These are phyloP conservation scores for Kwoniella sp. DNA, from an alignment of 768 basidiomycete genomes.

Conservation along the genomic window DNA sequence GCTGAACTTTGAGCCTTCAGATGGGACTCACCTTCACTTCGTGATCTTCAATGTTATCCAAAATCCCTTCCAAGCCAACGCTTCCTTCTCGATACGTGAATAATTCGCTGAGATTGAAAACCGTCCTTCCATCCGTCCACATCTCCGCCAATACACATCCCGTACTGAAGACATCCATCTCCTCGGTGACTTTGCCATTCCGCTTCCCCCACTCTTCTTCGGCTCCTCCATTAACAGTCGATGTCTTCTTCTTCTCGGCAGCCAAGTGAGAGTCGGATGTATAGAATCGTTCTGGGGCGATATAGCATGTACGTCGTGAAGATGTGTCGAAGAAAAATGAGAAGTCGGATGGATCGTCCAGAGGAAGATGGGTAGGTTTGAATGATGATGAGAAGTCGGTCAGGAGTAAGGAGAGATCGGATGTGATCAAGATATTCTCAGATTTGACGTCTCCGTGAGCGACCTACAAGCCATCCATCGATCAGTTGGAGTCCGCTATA, in stretches of 20 bases:
- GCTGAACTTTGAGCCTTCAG: too few species aligned
- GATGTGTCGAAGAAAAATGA: constrained; percentile 98
- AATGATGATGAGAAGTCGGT: constrained; percentile 88
- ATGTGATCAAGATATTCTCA: constrained; percentile 92
- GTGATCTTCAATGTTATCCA: constrained; percentile 75
- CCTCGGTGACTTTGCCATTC: constrained; percentile 83
- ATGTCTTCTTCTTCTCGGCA: constrained; percentile 63
- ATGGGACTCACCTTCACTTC: constrained; percentile 69
- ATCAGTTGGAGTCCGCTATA: too few species aligned
- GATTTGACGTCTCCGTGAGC: constrained; percentile 98
- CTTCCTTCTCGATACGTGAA: constrained; percentile 92
- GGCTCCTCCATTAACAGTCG: constrained; percentile 55
- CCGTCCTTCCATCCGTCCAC: constrained; percentile 87
- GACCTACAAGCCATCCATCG: too few species aligned
- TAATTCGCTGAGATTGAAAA: constrained; percentile 91
- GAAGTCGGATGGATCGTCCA: constrained; percentile 96
- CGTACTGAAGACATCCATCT: constrained; percentile 95
- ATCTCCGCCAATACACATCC: constrained; percentile 96
- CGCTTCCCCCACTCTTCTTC: constrained; percentile 60
- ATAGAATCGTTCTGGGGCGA: constrained; percentile 95
- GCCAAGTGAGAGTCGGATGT: constrained; percentile 73
- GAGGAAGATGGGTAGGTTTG: constrained; percentile 91
- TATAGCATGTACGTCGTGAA: constrained; percentile 87
- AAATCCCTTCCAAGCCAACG: constrained; percentile 69
- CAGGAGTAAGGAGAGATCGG: constrained; percentile 92